phyloP scores from a whole-genome alignment of 2,329 filamentous ascomycete species.

The Talaromyces sp. region DNA sequence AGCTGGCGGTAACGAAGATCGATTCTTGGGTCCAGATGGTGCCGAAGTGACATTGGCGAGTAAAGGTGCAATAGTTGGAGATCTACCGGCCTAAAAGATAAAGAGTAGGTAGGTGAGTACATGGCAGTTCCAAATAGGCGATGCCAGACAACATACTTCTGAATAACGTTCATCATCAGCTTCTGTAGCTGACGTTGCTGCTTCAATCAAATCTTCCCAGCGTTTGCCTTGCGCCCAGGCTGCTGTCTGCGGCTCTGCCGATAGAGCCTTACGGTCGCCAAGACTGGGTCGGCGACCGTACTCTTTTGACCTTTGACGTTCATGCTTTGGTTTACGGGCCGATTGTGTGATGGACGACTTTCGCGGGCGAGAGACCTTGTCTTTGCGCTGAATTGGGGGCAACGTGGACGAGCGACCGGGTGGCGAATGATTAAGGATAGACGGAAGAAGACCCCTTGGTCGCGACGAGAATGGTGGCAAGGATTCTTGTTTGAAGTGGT shows the following conservation, averaged over 20 bases:
- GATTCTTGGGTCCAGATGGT: slow-evolving; percentile 49
- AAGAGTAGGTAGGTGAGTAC: too few relatives aligned
- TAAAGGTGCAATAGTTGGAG: slow-evolving; percentile 44
- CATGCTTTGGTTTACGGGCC: slow-evolving; percentile 74
- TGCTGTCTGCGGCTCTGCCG: slow-evolving; percentile 78
- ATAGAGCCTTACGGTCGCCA: slow-evolving; percentile 79
- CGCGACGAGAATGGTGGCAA: slow-evolving; percentile 65
- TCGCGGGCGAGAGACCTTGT: slow-evolving; percentile 72
- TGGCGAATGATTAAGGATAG: slow-evolving; percentile 76
- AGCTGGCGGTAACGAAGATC: slow-evolving; percentile 64
- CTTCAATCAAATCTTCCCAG: slow-evolving; percentile 96
- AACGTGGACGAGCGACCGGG: slow-evolving; percentile 85
- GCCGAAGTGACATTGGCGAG: slow-evolving; percentile 43
- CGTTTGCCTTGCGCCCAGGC: slow-evolving; percentile 76
- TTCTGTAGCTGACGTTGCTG: slow-evolving; percentile 88
- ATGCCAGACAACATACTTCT: slow-evolving; percentile 68
- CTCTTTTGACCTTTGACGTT: slow-evolving; percentile 76
- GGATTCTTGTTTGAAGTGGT: slow-evolving; percentile 71
- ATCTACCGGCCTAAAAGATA: slow-evolving; percentile 38
- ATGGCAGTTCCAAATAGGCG: too few relatives aligned
- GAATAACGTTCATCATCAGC: slow-evolving; percentile 79
- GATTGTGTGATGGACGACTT: slow-evolving; percentile 87
- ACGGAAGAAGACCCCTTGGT: slow-evolving; percentile 77
- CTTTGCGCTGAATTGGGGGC: slow-evolving; percentile 75
- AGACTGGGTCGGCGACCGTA: slow-evolving; percentile 72